These are phyloP conservation scores for Pharus latifolius DNA, from an alignment of 176 grass and related monocot genomes.

Conservation along the genomic window DNA sequence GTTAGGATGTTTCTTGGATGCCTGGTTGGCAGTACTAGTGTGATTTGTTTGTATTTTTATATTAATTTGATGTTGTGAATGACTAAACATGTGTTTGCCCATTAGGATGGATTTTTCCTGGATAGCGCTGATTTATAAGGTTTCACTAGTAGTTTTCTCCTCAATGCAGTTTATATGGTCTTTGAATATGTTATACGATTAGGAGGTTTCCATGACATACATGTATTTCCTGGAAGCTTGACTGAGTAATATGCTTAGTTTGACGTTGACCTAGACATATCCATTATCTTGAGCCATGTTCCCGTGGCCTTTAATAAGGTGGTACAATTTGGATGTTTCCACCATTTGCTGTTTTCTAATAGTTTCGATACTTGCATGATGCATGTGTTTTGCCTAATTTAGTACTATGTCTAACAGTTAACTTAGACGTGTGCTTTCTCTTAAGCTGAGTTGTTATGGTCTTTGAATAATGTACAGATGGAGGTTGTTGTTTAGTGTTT, in stretches of 20 bases:
- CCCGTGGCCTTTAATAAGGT: too few species aligned
- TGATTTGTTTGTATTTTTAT: not conserved
- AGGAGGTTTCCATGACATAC: not conserved
- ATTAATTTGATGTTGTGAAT: constrained; percentile 2
- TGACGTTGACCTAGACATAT: not conserved
- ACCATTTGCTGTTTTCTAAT: too few species aligned
- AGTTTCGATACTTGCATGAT: too few species aligned
- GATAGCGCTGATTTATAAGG: not conserved
- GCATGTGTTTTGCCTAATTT: too few species aligned
- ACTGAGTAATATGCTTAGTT: not conserved
- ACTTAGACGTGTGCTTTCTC: not conserved
- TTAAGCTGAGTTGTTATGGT: not conserved
- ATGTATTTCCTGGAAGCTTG: not conserved
- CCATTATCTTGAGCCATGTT: not conserved
- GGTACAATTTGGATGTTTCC: too few species aligned
- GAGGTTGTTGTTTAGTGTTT: not conserved
- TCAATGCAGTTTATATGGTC: not conserved
- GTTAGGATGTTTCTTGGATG: not conserved
- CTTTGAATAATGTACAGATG: not conserved
- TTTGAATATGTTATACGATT: not conserved
- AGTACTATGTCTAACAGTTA: too few species aligned
- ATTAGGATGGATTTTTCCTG: not conserved
- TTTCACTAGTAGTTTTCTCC: too few species aligned
- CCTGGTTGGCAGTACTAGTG: not conserved
- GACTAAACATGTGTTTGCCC: not conserved